Evolutionary conservation across 257 asterid species (phyloP).

Genomic region (Echites panduratus): DNA sequence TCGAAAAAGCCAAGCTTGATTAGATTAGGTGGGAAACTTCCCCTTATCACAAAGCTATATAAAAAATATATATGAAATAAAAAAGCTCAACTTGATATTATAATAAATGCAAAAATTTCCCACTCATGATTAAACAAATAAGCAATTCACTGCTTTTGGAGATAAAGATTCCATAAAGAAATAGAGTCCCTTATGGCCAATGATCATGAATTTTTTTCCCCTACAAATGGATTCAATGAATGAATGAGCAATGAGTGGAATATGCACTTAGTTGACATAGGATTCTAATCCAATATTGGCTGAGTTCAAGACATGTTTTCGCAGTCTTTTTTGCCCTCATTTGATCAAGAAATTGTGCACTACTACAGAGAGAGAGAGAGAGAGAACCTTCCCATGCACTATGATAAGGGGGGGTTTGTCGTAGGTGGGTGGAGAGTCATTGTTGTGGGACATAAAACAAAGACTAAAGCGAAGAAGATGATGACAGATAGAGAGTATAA

Average conservation of each 20-base stretch:
- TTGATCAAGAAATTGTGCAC: conserved; percentile 14
- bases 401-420: conserved; percentile 15
- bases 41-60: conserved; percentile 6
- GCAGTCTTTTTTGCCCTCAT: conserved; percentile 20
- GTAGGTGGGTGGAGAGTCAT: conserved; percentile 24
- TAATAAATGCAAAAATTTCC: too few relatives aligned
- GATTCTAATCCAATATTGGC: conserved; percentile 27
- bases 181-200: too few relatives aligned
- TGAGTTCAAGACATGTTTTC: conserved; percentile 1
- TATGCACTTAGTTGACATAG: conserved; percentile 27
- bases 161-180: background rate
- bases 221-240: background rate
- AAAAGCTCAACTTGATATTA: background rate
- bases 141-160: background rate
- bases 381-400: conserved; percentile 50
- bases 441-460: conserved; percentile 28
- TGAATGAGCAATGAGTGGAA: background rate
- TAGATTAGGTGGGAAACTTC: conserved; percentile 26
- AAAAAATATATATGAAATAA: background rate
- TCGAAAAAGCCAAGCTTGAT: too few relatives aligned
- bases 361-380: too few relatives aligned
- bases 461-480: conserved; percentile 25
- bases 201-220: too few relatives aligned
- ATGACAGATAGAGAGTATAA: conserved; percentile 12
- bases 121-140: conserved; percentile 6